Base-by-base conservation (phyloP, 73 alveolate genomes). In the Halteria grandinella region DNA sequence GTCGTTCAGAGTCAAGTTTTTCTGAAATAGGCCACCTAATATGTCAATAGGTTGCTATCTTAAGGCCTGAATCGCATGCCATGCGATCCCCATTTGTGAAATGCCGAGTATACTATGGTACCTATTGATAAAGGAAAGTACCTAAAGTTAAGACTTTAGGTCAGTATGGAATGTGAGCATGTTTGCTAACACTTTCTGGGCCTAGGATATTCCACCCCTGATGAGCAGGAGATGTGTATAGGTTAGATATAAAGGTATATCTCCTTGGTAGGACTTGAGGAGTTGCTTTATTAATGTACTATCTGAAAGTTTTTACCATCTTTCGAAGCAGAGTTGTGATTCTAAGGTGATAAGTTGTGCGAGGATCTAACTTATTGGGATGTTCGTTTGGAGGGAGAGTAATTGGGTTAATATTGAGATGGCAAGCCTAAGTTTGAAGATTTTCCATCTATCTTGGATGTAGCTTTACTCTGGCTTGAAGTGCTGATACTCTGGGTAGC, bases 331-430 rank as follows among this genome's bases (percentile, higher is more conserved):
- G 10, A 60, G 37, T 7, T 12, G 18, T 8, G 77, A 60, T 40
- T 60, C 77, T 17, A 60, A 2, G 14, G 4, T 60, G 60, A 60
- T 32, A n/a, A 60, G 37, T n/a, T n/a, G n/a, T n/a, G n/a, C n/a
- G n/a, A n/a, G n/a, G n/a, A n/a, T n/a, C n/a, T n/a, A n/a, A 3
- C 5, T 34, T 25, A 10, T 14, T 12, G 20, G 2, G 18, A n/a
- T 17, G 6, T 4, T 21, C 2, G n/a, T 24, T 29, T 57, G 8
- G 36, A 57, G n/a, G n/a, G 50, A 39, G 50, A 11, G 17, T 39
- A 6, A 8, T 40, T 6, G 7, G 2, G 1, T 60, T 18, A n/a
- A 20, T 36, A 37, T 29, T 60, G 14, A 18, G 77, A 41, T 18
- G 43, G 2, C 11, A n/a, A 37, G 24, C 43, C n/a, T 6, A n/a